Conservation (phyloP, 73 alveolate genomes). For the Symbiodinium natans region DNA sequence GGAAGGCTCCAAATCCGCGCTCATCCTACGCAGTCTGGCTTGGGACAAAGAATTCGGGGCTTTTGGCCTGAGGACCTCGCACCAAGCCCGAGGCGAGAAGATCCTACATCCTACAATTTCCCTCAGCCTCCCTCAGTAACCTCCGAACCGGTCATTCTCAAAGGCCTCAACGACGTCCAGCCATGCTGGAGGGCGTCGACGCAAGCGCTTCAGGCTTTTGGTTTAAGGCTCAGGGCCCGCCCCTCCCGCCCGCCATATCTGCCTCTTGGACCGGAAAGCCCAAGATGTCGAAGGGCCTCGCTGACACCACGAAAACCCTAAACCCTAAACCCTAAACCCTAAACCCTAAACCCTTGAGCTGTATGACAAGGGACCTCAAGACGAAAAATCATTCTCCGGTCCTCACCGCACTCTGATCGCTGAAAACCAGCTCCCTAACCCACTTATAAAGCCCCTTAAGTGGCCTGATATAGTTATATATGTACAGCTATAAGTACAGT, state of each 20-base stretch:
- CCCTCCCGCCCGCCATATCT: too few species aligned
- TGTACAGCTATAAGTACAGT: neutral
- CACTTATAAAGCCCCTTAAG: neutral
- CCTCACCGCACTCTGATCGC: neutral
- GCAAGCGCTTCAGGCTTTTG: too few species aligned
- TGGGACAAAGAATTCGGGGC: too few species aligned
- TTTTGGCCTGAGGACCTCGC: too few species aligned
- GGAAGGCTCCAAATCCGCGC: slow-evolving; percentile 77
- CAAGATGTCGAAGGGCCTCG: slow-evolving; percentile 78
- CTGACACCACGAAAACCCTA: too few species aligned
- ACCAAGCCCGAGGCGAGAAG: too few species aligned
- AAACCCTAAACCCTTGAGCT: neutral
- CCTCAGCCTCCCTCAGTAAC: too few species aligned
- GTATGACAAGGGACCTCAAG: neutral
- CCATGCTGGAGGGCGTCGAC: too few species aligned
- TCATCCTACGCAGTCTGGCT: slow-evolving; percentile 8
- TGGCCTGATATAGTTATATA: neutral
- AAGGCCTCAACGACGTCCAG: too few species aligned
- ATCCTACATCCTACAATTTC: too few species aligned
- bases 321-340: neutral
- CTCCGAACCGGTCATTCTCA: too few species aligned
- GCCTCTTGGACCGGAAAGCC: slow-evolving; percentile 89
- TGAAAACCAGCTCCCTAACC: neutral
- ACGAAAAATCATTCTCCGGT: too few species aligned
- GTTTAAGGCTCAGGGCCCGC: neutral